Conservation (phyloP, 1,284 basidiomycete genomes). For the Heterobasidion parviporum region DNA sequence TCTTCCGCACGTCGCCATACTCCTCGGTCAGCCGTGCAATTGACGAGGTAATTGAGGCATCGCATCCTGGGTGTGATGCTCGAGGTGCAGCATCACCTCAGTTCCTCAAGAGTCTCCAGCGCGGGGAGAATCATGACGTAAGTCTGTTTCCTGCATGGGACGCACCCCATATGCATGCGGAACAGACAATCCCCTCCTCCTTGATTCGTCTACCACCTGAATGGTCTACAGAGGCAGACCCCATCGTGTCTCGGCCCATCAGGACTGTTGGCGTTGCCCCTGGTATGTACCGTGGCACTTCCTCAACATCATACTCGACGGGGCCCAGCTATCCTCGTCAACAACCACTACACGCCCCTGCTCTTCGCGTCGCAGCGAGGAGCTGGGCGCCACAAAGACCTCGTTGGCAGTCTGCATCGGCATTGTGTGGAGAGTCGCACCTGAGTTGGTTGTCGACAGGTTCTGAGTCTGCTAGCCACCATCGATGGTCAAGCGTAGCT, state of each 20-base stretch:
- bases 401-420: too few relatives aligned
- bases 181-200: not conserved
- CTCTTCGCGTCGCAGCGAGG: not conserved
- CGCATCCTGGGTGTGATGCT: not conserved
- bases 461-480: too few relatives aligned
- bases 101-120: not conserved
- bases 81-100: not conserved
- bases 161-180: too few relatives aligned
- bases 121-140: too few relatives aligned
- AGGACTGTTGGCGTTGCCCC: not conserved
- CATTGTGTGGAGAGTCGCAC: too few relatives aligned
- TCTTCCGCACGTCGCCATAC: slow-evolving; percentile 3
- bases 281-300: not conserved
- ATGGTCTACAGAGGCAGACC: not conserved
- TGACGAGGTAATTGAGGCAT: not conserved
- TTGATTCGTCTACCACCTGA: not conserved
- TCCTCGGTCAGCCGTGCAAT: slow-evolving; percentile 3
- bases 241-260: not conserved
- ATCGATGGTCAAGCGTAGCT: too few relatives aligned
- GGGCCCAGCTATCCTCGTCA: too few relatives aligned
- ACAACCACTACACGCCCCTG: too few relatives aligned
- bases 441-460: too few relatives aligned
- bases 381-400: not conserved
- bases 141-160: not conserved
- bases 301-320: too few relatives aligned